phyloP scores from a whole-genome alignment of 2,329 filamentous ascomycete genomes.

The Sphaerulina vaccinii region DNA sequence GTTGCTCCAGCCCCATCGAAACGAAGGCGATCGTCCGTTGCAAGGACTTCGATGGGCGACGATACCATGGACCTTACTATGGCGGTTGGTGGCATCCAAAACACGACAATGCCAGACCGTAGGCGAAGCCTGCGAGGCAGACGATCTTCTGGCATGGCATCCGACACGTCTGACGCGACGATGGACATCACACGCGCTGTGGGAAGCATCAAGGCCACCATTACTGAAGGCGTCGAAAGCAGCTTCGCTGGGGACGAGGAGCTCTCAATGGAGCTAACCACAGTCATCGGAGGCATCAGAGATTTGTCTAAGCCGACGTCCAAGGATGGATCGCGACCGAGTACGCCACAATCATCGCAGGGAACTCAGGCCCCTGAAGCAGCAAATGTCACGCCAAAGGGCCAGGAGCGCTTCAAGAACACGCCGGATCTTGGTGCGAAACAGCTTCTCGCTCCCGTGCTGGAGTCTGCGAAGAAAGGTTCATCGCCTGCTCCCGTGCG shows the following conservation, averaged over 20 bases:
- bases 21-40: conserved; percentile 39
- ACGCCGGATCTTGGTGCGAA: conserved; percentile 43
- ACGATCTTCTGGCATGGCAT: conserved; percentile 37
- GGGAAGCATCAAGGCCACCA: conserved; percentile 41
- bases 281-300: conserved; percentile 48
- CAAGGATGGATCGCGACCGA: conserved; percentile 16
- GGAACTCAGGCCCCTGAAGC: conserved; percentile 21
- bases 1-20: conserved; percentile 29
- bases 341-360: conserved; percentile 48
- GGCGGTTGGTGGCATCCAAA: conserved; percentile 39
- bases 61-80: conserved; percentile 44
- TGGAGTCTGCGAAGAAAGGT: conserved; percentile 35
- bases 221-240: conserved; percentile 21
- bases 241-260: conserved; percentile 45
- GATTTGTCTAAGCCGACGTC: conserved; percentile 31
- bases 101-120: conserved; percentile 30
- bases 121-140: conserved; percentile 38
- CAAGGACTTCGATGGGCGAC: conserved; percentile 41
- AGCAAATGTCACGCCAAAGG: conserved; percentile 56
- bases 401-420: conserved; percentile 57
- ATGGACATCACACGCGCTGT: conserved; percentile 59
- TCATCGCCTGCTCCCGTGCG: conserved; percentile 20
- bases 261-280: conserved; percentile 55
- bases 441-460: conserved; percentile 37
- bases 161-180: conserved; percentile 47